A percentile compares a stretch with the other conserved stretches of the same genome.
Conservation (phyloP, 2,329 filamentous ascomycete species). For the Boeremia exigua region DNA sequence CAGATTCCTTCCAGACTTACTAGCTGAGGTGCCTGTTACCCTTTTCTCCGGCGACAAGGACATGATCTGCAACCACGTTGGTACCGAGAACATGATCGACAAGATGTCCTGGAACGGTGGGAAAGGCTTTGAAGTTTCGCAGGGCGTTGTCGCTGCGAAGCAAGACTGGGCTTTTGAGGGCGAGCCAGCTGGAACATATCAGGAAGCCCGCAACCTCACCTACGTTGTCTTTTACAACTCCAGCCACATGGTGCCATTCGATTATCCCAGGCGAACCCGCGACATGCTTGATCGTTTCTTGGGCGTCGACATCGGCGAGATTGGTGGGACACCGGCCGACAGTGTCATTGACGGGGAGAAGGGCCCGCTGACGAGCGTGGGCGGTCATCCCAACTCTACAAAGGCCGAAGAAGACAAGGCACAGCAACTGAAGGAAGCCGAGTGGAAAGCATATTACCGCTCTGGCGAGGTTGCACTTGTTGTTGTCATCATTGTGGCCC, state of each 20-base stretch:
- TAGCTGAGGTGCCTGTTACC: slow-evolving; percentile 77
- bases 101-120: slow-evolving; percentile 91
- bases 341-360: slow-evolving; percentile 86
- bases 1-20: slow-evolving; percentile 75
- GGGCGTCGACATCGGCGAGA: slow-evolving; percentile 86
- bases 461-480: slow-evolving; percentile 86
- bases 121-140: slow-evolving; percentile 86
- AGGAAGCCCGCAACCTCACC: slow-evolving; percentile 91
- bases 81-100: slow-evolving; percentile 88
- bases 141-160: slow-evolving; percentile 89
- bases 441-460: slow-evolving; percentile 87
- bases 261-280: slow-evolving; percentile 81
- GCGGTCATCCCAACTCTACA: slow-evolving; percentile 73
- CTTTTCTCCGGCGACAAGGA: slow-evolving; percentile 95
- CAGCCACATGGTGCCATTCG: slow-evolving; percentile 98
- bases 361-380: slow-evolving; percentile 76
- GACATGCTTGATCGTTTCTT: slow-evolving; percentile 99
- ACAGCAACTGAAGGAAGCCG: slow-evolving; percentile 78
- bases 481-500: slow-evolving; percentile 76
- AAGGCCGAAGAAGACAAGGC: slow-evolving; percentile 70
- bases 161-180: slow-evolving; percentile 94
- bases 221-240: slow-evolving; percentile 96
- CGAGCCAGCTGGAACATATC: slow-evolving; percentile 87
- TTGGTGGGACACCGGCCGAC: slow-evolving; percentile 80
- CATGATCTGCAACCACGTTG: slow-evolving; percentile 95